These are phyloP conservation scores for Linderina pennispora DNA, from an alignment of 192 early-diverging fungal genomes.

Conservation along the genomic window DNA sequence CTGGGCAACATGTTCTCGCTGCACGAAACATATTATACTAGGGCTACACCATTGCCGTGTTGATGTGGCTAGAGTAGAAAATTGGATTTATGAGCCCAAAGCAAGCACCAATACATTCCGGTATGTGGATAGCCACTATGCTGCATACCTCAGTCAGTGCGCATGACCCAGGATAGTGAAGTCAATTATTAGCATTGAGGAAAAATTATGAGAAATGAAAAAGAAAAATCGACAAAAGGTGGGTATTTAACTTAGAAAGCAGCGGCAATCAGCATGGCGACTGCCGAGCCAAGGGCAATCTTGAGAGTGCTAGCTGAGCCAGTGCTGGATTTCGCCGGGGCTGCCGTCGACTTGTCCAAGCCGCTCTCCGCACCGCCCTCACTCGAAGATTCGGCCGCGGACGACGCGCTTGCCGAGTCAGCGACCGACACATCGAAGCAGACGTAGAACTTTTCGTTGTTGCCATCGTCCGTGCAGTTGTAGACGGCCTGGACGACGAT, in stretches of 20 bases:
- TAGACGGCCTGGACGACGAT: constrained; percentile 45
- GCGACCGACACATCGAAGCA: constrained; percentile 45
- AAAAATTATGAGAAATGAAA: no score
- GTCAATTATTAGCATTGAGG: no score
- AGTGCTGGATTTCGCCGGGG: no score
- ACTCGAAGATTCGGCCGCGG: neutral
- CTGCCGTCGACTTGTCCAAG: neutral
- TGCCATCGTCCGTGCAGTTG: constrained; percentile 30
- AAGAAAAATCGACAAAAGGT: neutral
- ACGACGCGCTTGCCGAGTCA: constrained; percentile 1
- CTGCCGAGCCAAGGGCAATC: constrained; percentile 12
- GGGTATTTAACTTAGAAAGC: constrained; percentile 1
- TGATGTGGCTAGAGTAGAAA: no score
- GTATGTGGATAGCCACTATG: no score
- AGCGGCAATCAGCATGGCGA: constrained; percentile 16
- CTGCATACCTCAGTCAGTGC: no score
- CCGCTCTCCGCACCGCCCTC: neutral
- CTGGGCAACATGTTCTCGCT: no score
- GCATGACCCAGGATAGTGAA: no score
- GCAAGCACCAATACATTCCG: no score
- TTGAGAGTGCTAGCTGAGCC: constrained; percentile 12
- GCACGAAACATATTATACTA: no score
- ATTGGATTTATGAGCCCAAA: no score
- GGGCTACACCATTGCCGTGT: no score
- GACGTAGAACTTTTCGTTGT: constrained; percentile 28